These are phyloP conservation scores for Candida maesae DNA, from an alignment of 805 yeast genomes.

Conservation along the genomic window DNA sequence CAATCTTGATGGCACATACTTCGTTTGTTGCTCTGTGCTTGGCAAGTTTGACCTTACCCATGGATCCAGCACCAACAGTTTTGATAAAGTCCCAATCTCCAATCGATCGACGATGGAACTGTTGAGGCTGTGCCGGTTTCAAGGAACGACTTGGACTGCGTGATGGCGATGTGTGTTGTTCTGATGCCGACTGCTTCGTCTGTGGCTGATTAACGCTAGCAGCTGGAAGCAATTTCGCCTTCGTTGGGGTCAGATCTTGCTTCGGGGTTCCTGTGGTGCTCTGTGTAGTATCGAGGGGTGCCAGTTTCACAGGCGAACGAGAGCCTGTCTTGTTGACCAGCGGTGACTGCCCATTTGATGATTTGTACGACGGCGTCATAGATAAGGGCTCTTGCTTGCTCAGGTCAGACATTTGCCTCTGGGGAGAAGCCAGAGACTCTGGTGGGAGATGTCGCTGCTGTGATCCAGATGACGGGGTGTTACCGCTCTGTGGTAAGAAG, in stretches of 20 bases:
- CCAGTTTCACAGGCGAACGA: constrained; percentile 13
- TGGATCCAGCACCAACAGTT: constrained; percentile 97
- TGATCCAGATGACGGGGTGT: constrained; percentile 3
- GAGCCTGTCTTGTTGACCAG: constrained; percentile 1
- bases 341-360: constrained; percentile 5
- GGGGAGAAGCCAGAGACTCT: constrained; percentile 16
- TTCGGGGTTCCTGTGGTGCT: background rate
- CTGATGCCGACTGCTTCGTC: background rate
- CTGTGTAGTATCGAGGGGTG: constrained; percentile 11
- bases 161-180: constrained; percentile 7
- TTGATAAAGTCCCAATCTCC: constrained; percentile 97
- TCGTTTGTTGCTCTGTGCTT: constrained; percentile 77
- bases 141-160: constrained; percentile 16
- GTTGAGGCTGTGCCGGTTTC: constrained; percentile 24
- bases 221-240: constrained; percentile 19
- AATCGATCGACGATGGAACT: constrained; percentile 77
- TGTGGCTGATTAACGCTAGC: constrained; percentile 16
- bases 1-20: constrained; percentile 88
- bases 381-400: background rate
- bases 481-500: constrained; percentile 16
- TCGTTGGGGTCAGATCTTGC: constrained; percentile 5
- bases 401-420: constrained; percentile 5
- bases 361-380: constrained; percentile 1
- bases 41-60: constrained; percentile 98
- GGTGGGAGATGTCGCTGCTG: constrained; percentile 1